These are phyloP conservation scores for Trichoderma reesei DNA, from an alignment of 495 filamentous ascomycete genomes.

Conservation along the genomic window DNA sequence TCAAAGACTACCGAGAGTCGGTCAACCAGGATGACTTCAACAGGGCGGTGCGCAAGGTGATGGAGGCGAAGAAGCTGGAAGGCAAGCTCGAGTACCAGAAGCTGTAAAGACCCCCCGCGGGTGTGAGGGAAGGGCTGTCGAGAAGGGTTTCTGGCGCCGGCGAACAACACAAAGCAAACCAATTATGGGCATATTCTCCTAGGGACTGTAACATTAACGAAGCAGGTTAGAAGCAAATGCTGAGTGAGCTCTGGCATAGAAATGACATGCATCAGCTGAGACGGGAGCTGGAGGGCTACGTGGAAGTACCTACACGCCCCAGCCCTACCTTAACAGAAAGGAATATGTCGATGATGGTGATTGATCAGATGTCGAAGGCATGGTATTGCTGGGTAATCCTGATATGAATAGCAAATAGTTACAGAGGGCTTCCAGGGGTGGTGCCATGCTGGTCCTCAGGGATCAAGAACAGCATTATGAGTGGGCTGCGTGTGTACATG, in stretches of 20 bases:
- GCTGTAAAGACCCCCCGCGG: constrained; percentile 45
- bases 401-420: neutral
- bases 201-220: neutral
- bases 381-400: neutral
- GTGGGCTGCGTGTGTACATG: neutral
- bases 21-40: constrained; percentile 99
- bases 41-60: constrained; percentile 94
- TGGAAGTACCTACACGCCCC: neutral
- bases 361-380: neutral
- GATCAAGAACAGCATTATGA: too few species aligned
- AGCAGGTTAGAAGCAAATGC: constrained; percentile 2
- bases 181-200: neutral
- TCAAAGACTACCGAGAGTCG: constrained; percentile 91
- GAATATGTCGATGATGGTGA: neutral
- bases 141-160: constrained; percentile 1
- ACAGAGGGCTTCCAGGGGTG: neutral
- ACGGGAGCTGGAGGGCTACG: neutral
- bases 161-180: neutral
- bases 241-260: constrained; percentile 1
- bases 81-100: constrained; percentile 98
- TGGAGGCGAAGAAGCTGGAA: constrained; percentile 95
- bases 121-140: neutral
- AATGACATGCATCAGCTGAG: neutral
- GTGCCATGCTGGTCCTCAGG: too few species aligned
- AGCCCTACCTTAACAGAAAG: neutral